Base-by-base conservation (phyloP, 306 rosid species). In the Rubus idaeus region DNA sequence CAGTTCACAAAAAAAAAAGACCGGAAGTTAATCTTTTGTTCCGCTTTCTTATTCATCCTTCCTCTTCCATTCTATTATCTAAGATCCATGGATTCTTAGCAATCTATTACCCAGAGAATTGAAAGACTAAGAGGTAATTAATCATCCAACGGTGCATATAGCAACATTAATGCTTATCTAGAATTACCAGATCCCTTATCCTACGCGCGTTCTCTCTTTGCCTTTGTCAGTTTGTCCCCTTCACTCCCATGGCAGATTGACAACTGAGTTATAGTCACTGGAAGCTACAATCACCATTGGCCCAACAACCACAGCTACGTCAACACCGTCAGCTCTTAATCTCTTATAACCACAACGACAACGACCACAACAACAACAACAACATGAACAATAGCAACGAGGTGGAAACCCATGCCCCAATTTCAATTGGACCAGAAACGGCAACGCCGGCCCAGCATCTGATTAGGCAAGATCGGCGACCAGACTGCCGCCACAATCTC, bases 371-470 rank as follows among this genome's bases (percentile, higher is more conserved):
- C 74, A 13, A 73, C 30, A 8, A 9, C 73, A 45, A 8, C 70
- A n/a, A 4, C 79, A 6, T 11, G 10, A 39, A 6, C 74, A 5
- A 53, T 74, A 10, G 44, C 80, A 11, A 37, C 83, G 13, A 58
- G 8, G 60, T 1, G 88, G 83, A 20, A 82, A 74, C 17, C 44
- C 80, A 3, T 80, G 50, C 12, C 86, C 77, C 3, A 65, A 9
- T 82, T 35, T 51, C 77, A 44, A 74, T 50, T 78, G 67, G 87
- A 88, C 78, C 84, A 84, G 10, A 79, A 91, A 64, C 88, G 93
- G n/a, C 96, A 89, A 40, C 91, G 96, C 23, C 88, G 96, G 21
- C 93, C 93, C 10, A 91, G 93, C 79, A 93, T 91, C 51, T 89
- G 96, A 4, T 70, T 91, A 35, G 96, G 93, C 17, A 91, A 91